Conservation (phyloP, 2,329 filamentous ascomycete species). For the Botrytis squamosa region DNA sequence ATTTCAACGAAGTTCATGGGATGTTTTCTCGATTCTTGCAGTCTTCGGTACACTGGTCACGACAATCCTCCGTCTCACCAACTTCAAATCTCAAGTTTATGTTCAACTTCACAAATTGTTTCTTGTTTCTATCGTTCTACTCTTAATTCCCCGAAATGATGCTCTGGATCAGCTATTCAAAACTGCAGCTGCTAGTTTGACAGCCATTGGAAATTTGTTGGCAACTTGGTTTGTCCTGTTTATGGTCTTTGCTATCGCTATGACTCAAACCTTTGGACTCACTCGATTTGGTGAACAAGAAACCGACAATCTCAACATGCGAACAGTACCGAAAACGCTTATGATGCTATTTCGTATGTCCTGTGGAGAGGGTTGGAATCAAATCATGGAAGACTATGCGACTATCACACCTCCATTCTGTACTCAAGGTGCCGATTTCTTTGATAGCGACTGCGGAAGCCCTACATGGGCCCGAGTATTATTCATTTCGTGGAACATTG, state of each 20-base stretch:
- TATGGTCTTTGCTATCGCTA: slow-evolving; percentile 90
- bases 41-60: slow-evolving; percentile 80
- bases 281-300: slow-evolving; percentile 79
- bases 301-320: slow-evolving; percentile 81
- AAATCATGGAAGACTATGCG: slow-evolving; percentile 94
- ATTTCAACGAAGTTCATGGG: slow-evolving; percentile 92
- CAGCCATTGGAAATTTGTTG: slow-evolving; percentile 84
- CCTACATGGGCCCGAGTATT: slow-evolving; percentile 81
- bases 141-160: slow-evolving; percentile 94
- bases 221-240: slow-evolving; percentile 98
- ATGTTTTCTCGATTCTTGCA: slow-evolving; percentile 79
- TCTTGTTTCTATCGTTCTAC: slow-evolving; percentile 81
- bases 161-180: slow-evolving; percentile 98
- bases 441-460: slow-evolving; percentile 90
- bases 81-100: slow-evolving; percentile 59
- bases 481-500: slow-evolving; percentile 96
- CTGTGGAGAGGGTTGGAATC: slow-evolving; percentile 93
- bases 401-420: slow-evolving; percentile 77
- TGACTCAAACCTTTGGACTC: slow-evolving; percentile 93
- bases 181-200: slow-evolving; percentile 90
- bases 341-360: slow-evolving; percentile 93
- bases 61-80: slow-evolving; percentile 70
- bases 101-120: slow-evolving; percentile 90
- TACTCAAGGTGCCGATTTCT: slow-evolving; percentile 69
- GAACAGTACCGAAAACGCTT: slow-evolving; percentile 88